Evolutionary conservation across 2,329 filamentous ascomycete genomes (phyloP).

Genomic region (Metarhizium brunneum): DNA sequence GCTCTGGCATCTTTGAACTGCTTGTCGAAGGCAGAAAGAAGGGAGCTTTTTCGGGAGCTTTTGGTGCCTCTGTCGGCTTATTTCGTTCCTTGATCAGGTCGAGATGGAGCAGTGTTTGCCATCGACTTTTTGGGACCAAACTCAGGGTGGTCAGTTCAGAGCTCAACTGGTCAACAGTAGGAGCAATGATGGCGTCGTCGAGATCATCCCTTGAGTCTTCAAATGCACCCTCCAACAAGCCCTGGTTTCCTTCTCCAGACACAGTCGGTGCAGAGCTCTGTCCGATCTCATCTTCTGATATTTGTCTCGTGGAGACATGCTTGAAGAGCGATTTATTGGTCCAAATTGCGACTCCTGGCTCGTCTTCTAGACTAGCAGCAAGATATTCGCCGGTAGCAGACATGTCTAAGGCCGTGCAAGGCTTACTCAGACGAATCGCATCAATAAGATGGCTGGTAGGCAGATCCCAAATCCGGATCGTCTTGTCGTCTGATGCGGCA

Average conservation of each 20-base stretch:
- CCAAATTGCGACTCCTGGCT: constrained; percentile 89
- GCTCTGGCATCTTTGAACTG: constrained; percentile 29
- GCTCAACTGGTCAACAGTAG: constrained; percentile 66
- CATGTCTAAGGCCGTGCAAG: constrained; percentile 79
- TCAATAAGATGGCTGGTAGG: constrained; percentile 94
- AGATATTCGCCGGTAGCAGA: constrained; percentile 87
- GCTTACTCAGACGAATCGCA: constrained; percentile 68
- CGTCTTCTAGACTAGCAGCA: constrained; percentile 76
- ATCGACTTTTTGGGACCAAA: constrained; percentile 79
- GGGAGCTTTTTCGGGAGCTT: constrained; percentile 85
- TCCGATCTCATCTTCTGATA: constrained; percentile 66
- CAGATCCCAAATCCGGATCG: constrained; percentile 86
- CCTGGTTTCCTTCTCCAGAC: constrained; percentile 73
- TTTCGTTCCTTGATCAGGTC: constrained; percentile 91
- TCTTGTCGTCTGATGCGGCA: constrained; percentile 70
- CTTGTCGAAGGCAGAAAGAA: constrained; percentile 79
- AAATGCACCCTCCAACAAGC: constrained; percentile 68
- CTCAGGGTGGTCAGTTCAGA: constrained; percentile 79
- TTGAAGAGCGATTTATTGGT: constrained; percentile 88
- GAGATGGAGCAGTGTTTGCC: constrained; percentile 89
- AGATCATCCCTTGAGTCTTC: constrained; percentile 44
- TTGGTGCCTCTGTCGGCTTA: constrained; percentile 85
- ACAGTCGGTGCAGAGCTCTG: constrained; percentile 60
- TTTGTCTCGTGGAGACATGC: constrained; percentile 76
- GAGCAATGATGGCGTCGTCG: constrained; percentile 44